A percentile compares a stretch with the other conserved stretches of the same genome.
These are phyloP conservation scores for Pycnococcus provasolii DNA, from an alignment of 139 green algal species.

Conservation along the genomic window DNA sequence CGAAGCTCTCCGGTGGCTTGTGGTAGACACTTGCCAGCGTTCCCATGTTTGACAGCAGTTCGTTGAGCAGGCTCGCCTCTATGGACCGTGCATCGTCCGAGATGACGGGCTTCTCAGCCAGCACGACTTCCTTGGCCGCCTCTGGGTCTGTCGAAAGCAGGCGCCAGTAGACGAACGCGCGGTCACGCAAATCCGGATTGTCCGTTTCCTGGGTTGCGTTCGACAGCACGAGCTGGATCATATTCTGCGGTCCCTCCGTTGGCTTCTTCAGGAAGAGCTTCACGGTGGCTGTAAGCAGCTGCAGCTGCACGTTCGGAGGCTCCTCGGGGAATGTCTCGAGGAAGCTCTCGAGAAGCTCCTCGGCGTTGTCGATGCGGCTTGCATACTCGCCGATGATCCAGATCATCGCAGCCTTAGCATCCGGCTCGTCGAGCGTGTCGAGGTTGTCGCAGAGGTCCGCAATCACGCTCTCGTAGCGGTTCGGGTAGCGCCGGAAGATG, in stretches of 20 bases:
- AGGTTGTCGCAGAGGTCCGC: constrained; percentile 85
- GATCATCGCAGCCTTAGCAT: constrained; percentile 76
- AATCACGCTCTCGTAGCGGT: constrained; percentile 89
- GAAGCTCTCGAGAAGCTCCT: constrained; percentile 92
- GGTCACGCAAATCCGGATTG: constrained; percentile 93
- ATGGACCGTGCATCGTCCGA: constrained; percentile 50
- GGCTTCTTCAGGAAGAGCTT: constrained; percentile 97
- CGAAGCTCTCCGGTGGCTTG: constrained; percentile 61
- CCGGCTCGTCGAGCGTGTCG: constrained; percentile 91
- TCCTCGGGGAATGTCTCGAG: constrained; percentile 96
- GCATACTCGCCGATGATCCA: constrained; percentile 97
- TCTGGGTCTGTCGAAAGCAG: constrained; percentile 92
- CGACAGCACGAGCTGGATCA: constrained; percentile 76
- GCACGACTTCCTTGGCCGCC: constrained; percentile 84
- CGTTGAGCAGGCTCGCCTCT: constrained; percentile 64
- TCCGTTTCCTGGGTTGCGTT: constrained; percentile 69
- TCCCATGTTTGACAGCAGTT: constrained; percentile 63
- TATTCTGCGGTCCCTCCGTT: constrained; percentile 66
- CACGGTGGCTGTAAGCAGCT: constrained; percentile 92
- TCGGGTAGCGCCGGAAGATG: constrained; percentile 47
- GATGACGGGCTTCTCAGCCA: constrained; percentile 88
- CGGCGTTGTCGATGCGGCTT: constrained; percentile 96
- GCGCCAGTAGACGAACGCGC: constrained; percentile 97
- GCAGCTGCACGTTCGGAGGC: constrained; percentile 73
- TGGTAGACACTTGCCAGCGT: constrained; percentile 89